Evolutionary conservation across 257 asterid species (phyloP).

Genomic region (Mitragyna speciosa): DNA sequence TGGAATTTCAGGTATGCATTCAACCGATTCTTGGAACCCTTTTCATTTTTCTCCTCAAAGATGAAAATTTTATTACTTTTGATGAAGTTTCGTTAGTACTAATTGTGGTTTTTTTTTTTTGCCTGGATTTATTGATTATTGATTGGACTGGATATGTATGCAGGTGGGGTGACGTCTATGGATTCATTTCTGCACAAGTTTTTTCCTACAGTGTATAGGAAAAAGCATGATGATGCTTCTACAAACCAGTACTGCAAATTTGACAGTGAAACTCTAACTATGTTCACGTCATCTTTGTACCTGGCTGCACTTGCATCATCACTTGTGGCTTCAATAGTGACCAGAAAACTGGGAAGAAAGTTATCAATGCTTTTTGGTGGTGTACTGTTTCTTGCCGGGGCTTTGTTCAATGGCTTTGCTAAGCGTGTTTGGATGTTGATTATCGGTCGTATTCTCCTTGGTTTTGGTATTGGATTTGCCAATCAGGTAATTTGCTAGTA

Average conservation of each 20-base stretch:
- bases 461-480: conserved; percentile 87
- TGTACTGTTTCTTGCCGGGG: conserved; percentile 65
- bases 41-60: not conserved
- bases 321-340: conserved; percentile 60
- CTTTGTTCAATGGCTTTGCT: conserved; percentile 71
- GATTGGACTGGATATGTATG: not conserved
- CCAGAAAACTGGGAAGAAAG: conserved; percentile 64
- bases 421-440: conserved; percentile 63
- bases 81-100: not conserved
- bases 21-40: not conserved
- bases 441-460: conserved; percentile 76
- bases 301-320: conserved; percentile 78
- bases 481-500: conserved; percentile 60
- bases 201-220: conserved; percentile 57
- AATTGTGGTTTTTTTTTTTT: too few species aligned
- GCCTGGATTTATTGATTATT: not conserved
- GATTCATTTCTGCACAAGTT: conserved; percentile 65
- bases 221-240: conserved; percentile 42
- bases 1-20: conserved; percentile 70
- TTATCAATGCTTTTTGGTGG: conserved; percentile 81
- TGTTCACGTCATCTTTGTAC: conserved; percentile 84
- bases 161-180: conserved; percentile 94
- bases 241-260: conserved; percentile 83
- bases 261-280: conserved; percentile 61
- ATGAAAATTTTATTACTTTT: not conserved